Conservation (phyloP, 306 rosid genomes). For the Phaseolus lunatus region DNA sequence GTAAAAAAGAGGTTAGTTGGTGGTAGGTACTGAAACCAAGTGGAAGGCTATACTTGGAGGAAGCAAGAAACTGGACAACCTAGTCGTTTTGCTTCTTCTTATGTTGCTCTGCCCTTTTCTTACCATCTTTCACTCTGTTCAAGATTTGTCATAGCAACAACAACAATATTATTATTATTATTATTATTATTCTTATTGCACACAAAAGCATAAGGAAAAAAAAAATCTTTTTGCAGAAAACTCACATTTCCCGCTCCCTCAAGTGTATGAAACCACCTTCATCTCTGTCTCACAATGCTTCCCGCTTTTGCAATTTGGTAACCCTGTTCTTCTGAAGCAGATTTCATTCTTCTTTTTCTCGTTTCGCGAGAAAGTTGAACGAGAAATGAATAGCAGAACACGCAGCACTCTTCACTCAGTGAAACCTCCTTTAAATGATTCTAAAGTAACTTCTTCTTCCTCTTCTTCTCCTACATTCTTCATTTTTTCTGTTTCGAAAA, state of each 20-base stretch:
- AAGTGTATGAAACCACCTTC: slow-evolving; percentile 42
- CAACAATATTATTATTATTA: background rate
- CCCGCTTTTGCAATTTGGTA: slow-evolving; percentile 35
- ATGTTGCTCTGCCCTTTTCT: slow-evolving; percentile 51
- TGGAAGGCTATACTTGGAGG: slow-evolving; percentile 54
- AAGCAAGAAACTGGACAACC: slow-evolving; percentile 62
- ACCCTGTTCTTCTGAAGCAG: slow-evolving; percentile 41
- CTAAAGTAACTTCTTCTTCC: slow-evolving; percentile 61
- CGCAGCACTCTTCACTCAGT: slow-evolving; percentile 68
- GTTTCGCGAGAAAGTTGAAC: slow-evolving; percentile 52
- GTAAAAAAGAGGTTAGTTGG: slow-evolving; percentile 37
- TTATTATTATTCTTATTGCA: background rate
- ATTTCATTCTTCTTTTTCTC: slow-evolving; percentile 49
- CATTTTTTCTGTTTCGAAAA: background rate
- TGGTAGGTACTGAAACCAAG: slow-evolving; percentile 41
- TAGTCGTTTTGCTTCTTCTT: slow-evolving; percentile 77
- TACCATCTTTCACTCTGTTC: slow-evolving; percentile 68
- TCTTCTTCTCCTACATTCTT: slow-evolving; percentile 6
- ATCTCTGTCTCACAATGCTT: slow-evolving; percentile 40
- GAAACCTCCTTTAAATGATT: slow-evolving; percentile 67
- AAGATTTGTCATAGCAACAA: slow-evolving; percentile 39
- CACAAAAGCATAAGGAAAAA: slow-evolving; percentile 9
- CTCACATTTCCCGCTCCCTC: slow-evolving; percentile 79
- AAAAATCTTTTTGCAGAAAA: slow-evolving; percentile 39
- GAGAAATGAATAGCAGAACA: slow-evolving; percentile 73